Evolutionary conservation across 768 basidiomycete species (phyloP), one percentile per base, ranked within the genome.

Genomic region (Russula abietina): DNA sequence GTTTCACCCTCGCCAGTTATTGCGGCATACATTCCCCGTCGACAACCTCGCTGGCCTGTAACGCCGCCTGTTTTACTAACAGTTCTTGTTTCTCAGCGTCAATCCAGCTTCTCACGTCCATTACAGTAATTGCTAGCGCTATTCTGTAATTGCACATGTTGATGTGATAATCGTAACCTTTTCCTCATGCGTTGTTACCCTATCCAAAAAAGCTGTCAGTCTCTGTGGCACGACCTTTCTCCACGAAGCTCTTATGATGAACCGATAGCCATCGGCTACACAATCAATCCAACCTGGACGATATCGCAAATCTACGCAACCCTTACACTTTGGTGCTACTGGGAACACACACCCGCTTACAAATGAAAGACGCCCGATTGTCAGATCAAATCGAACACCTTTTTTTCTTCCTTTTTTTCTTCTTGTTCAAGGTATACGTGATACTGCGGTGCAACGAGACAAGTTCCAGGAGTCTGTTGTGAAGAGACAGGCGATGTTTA

Each of bases 1-100:
- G 57, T 59, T 59, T 63, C 57, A 63, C n/a, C 32, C 36, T 55
- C 11, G 28, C 32, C 28, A 16, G 26, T n/a, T n/a, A n/a, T n/a
- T 12, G 50, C 62, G 62, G 62, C 62, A 30, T 60, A 17, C 58
- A 38, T 24, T 55, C 38, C 62, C 62, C 62, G 62, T 28, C 30
- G 36, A n/a, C 43, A 46, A 30, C 28, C 30, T 49, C 11, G 17
- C 45, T 46, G 19, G n/a, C n/a, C n/a, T n/a, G n/a, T 38, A n/a
- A n/a, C n/a, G n/a, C n/a, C n/a, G n/a, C 24, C 28, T 54, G 36
- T 30, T 33, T 7, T 51, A 41, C 46, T 17, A 43, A 51, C 49
- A 38, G 17, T 50, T 30, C 55, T 55, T 2, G 46, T 64, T 28
- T 57, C 57, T n/a, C n/a, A n/a, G n/a, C n/a, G n/a, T 59, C 62